Conservation (phyloP, 768 basidiomycete species). For the Suillus luteus region DNA sequence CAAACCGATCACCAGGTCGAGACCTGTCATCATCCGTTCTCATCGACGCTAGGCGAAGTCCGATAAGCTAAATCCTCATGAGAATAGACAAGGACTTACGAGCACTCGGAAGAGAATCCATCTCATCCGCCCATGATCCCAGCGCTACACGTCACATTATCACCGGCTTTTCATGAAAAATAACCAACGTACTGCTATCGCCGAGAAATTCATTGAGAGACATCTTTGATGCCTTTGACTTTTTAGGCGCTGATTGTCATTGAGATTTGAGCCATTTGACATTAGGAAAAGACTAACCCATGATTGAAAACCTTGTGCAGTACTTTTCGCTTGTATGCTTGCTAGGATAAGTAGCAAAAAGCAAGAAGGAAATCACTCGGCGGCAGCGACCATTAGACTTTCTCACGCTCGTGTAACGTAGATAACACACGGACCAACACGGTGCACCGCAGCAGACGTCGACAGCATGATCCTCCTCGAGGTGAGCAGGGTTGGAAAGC, state of each 20-base stretch:
- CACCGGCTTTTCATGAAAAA: conserved; percentile 16
- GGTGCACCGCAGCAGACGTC: conserved; percentile 6
- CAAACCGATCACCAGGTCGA: conserved; percentile 55
- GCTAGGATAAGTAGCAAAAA: conserved; percentile 23
- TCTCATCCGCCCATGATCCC: conserved; percentile 99
- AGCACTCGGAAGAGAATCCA: conserved; percentile 90
- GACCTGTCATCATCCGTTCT: conserved; percentile 66
- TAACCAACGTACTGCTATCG: conserved; percentile 65
- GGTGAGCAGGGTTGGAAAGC: conserved; percentile 40
- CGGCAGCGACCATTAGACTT: not conserved
- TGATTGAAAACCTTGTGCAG: conserved; percentile 23
- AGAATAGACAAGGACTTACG: conserved; percentile 58
- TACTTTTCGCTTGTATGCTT: conserved; percentile 17
- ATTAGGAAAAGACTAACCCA: conserved; percentile 26
- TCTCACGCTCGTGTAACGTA: conserved; percentile 29
- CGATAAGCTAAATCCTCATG: conserved; percentile 16
- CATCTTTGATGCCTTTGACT: conserved; percentile 85
- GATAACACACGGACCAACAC: conserved; percentile 10
- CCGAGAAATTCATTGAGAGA: conserved; percentile 91
- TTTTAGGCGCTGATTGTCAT: conserved; percentile 71
- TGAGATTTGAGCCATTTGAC: conserved; percentile 12
- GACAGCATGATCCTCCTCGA: conserved; percentile 80
- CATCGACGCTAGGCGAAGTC: conserved; percentile 55
- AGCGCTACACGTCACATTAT: conserved; percentile 50
- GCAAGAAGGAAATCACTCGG: conserved; percentile 22